Base-by-base conservation (phyloP, 345 rosid species). In the Hirschfeldia incana region DNA sequence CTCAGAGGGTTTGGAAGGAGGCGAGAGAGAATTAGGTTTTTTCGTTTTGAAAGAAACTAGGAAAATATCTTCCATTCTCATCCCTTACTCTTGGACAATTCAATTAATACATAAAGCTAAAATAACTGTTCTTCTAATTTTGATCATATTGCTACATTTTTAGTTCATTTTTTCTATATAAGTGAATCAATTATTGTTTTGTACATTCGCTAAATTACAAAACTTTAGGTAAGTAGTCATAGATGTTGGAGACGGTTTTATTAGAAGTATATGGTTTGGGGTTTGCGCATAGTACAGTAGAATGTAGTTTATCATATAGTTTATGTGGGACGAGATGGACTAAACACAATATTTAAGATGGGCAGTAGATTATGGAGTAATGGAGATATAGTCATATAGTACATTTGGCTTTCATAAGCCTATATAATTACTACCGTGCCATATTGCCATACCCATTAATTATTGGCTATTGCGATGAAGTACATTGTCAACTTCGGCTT, bases 11-110 rank as follows among this genome's bases (percentile, higher is more conserved):
- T 21, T 21, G 21, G 21, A 21, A 21, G 21, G 21, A 21, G 21
- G 21, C 21, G 21, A 21, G 21, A 21, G 21, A 21, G 21, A 21
- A 21, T 21, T 21, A 21, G 21, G 21, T 21, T 21, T 21, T 21
- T 21, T 21, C 21, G 21, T 21, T 21, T 21, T 21, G 21, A 21
- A 21, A 21, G 21, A 21, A 21, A 21, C 21, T 21, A 21, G 21
- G 21, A 21, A 21, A 21, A 21, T 21, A 21, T 21, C 21, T 21
- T 21, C 21, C 67, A 78, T 78, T 77, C 61, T 37, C 72, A 37
- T 37, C 13, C 71, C 59, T 4, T 70, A 12, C 17, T 36, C 76
- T 77, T 61, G 55, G 58, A 34, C 65, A 51, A 49, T n/a, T n/a
- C 32, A 51, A 21, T 3, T 15, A 16, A 29, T 16, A 57, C 1